Conservation (phyloP, 1,284 basidiomycete species). For the Sphagnurus paluster region DNA sequence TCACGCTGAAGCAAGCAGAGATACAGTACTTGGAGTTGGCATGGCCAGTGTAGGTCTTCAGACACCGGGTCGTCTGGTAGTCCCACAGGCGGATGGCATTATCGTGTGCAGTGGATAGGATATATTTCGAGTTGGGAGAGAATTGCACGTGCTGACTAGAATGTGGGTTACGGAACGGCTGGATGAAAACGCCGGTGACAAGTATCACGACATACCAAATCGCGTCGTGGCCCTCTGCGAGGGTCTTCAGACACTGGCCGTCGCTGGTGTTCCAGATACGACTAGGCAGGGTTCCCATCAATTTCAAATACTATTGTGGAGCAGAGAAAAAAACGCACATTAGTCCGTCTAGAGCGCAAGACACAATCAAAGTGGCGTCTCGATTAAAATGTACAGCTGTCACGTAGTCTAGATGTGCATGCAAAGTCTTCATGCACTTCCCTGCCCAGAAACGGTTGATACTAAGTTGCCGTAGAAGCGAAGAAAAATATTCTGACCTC, state of each 20-base stretch:
- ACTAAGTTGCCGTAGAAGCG: neutral
- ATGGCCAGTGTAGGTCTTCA: slow-evolving; percentile 91
- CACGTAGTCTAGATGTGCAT: slow-evolving; percentile 94
- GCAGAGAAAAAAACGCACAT: slow-evolving; percentile 61
- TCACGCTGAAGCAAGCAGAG: slow-evolving; percentile 78
- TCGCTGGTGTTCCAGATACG: slow-evolving; percentile 94
- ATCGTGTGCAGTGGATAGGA: slow-evolving; percentile 90
- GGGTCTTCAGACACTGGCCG: slow-evolving; percentile 94
- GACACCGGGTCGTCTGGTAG: slow-evolving; percentile 85
- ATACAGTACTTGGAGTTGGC: slow-evolving; percentile 79
- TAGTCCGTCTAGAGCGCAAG: slow-evolving; percentile 88
- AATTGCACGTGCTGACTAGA: slow-evolving; percentile 84
- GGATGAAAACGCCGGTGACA: slow-evolving; percentile 1
- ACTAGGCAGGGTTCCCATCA: slow-evolving; percentile 40
- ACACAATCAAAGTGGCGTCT: slow-evolving; percentile 90
- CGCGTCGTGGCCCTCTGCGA: slow-evolving; percentile 88
- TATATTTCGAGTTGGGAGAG: slow-evolving; percentile 92
- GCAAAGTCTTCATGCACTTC: slow-evolving; percentile 78
- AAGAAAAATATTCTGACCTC: slow-evolving; percentile 48
- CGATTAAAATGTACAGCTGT: slow-evolving; percentile 92
- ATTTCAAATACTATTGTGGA: slow-evolving; percentile 5
- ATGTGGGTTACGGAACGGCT: slow-evolving; percentile 11
- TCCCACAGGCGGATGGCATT: slow-evolving; percentile 94
- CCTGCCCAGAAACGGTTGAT: slow-evolving; percentile 41
- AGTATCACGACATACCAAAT: slow-evolving; percentile 61